A percentile compares a stretch with the other conserved stretches of the same genome.
phyloP scores from a whole-genome alignment of 139 green algal species.

The Micractinium sp. region DNA sequence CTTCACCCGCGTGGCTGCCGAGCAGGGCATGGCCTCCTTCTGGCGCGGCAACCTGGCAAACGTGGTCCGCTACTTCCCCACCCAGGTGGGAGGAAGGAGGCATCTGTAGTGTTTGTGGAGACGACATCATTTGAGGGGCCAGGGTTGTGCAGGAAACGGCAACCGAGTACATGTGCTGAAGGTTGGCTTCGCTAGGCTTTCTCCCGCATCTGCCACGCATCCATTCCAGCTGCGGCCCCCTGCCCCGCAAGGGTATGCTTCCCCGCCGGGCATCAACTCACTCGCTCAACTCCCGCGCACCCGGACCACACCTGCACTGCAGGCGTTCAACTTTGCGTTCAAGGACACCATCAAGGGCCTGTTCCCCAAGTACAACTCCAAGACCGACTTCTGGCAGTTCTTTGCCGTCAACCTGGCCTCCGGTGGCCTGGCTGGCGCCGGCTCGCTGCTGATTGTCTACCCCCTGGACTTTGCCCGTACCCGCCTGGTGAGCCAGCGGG shows the following conservation, averaged over 20 bases:
- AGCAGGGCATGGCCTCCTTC: conserved; percentile 93
- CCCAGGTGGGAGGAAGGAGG: conserved; percentile 44
- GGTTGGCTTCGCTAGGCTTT: too few relatives aligned
- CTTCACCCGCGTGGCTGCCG: conserved; percentile 87
- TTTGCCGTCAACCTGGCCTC: conserved; percentile 98
- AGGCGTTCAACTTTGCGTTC: conserved; percentile 99
- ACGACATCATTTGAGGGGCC: too few relatives aligned
- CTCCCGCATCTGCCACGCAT: too few relatives aligned
- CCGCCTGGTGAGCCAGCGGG: conserved; percentile 69
- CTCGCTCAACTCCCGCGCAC: not conserved
- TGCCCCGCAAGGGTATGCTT: not conserved
- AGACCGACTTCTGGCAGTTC: conserved; percentile 95
- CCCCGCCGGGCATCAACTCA: too few relatives aligned
- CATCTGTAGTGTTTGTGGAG: too few relatives aligned
- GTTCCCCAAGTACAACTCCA: conserved; percentile 94
- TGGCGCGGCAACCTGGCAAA: conserved; percentile 99
- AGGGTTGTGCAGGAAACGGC: too few relatives aligned
- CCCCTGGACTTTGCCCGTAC: conserved; percentile 99
- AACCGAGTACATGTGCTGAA: too few relatives aligned
- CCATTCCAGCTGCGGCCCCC: not conserved
- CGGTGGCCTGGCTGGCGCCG: conserved; percentile 89
- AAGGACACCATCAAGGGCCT: conserved; percentile 99
- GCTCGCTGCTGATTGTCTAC: conserved; percentile 98
- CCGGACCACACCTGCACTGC: conserved; percentile 1
- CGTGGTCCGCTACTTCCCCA: conserved; percentile 96